These are phyloP conservation scores for Magnaporthales sp. DNA, from an alignment of 2,329 filamentous ascomycete genomes.

Conservation along the genomic window DNA sequence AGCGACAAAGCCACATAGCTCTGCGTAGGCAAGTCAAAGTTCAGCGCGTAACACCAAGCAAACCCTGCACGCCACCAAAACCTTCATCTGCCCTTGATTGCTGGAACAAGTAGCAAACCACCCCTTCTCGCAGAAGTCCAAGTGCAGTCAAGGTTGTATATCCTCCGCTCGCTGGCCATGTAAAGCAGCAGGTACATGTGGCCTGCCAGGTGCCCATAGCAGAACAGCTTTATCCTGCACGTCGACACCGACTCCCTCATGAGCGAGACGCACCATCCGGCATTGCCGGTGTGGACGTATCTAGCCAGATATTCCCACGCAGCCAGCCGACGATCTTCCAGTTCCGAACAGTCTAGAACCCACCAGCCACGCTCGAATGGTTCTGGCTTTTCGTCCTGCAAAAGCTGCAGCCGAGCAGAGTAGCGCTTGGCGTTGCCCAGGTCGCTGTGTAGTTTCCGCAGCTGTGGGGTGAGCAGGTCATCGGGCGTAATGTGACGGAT, in stretches of 20 bases:
- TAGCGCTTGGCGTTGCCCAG: constrained; percentile 44
- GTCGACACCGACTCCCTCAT: constrained; percentile 31
- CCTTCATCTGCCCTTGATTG: constrained; percentile 1
- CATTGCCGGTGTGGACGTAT: constrained; percentile 47
- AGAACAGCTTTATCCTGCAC: constrained; percentile 55
- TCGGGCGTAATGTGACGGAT: constrained; percentile 29
- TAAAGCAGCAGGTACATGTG: constrained; percentile 72
- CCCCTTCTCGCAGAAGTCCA: constrained; percentile 2
- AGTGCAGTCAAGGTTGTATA: constrained; percentile 24
- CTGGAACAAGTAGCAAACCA: constrained; percentile 1
- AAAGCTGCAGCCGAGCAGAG: constrained; percentile 33
- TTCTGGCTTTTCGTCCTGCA: constrained; percentile 33
- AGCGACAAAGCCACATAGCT: neutral
- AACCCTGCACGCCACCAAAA: neutral
- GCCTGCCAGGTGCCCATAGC: constrained; percentile 65
- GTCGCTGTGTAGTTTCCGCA: constrained; percentile 43
- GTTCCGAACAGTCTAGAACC: constrained; percentile 46
- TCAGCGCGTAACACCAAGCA: neutral
- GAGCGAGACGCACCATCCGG: constrained; percentile 62
- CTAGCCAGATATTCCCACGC: constrained; percentile 56
- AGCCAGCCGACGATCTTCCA: constrained; percentile 42
- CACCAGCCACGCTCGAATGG: constrained; percentile 71
- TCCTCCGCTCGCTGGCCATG: constrained; percentile 55
- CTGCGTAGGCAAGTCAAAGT: neutral
- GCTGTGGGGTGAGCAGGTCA: constrained; percentile 47